phyloP scores from a whole-genome alignment of 805 yeast species.

The Groenewaldozyma tartarivorans region DNA sequence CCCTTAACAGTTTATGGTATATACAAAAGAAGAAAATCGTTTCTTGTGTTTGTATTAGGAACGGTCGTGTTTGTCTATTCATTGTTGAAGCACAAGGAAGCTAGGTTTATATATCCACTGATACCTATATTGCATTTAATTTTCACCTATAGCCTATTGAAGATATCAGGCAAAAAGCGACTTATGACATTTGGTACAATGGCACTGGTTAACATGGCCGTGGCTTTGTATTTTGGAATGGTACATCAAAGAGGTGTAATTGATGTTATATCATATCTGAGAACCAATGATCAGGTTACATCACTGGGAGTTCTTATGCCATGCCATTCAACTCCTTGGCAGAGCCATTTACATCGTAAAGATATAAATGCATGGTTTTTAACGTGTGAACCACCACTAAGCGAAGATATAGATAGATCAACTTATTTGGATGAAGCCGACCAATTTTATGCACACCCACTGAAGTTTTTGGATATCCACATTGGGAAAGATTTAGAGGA shows the following conservation, averaged over 20 bases:
- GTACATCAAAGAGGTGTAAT: constrained; percentile 83
- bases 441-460: constrained; percentile 60
- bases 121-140: constrained; percentile 61
- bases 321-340: constrained; percentile 97
- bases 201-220: constrained; percentile 30
- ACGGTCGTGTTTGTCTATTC: constrained; percentile 52
- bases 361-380: constrained; percentile 58
- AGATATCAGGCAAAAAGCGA: background rate
- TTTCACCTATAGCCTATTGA: constrained; percentile 34
- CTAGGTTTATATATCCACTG: constrained; percentile 78
- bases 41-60: constrained; percentile 25
- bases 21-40: constrained; percentile 16
- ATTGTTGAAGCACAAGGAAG: constrained; percentile 73
- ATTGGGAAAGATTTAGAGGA: constrained; percentile 3
- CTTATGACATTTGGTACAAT: constrained; percentile 13
- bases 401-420: constrained; percentile 31
- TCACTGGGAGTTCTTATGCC: constrained; percentile 83
- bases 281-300: constrained; percentile 31
- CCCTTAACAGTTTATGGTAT: constrained; percentile 51
- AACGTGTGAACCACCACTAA: constrained; percentile 88
- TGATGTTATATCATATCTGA: constrained; percentile 48
- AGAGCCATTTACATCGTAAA: constrained; percentile 60
- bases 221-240: constrained; percentile 47
- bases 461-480: constrained; percentile 41
- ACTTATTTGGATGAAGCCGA: constrained; percentile 82